Evolutionary conservation across 2,329 filamentous ascomycete species (phyloP).

Genomic region (Neoascochyta sp.): DNA sequence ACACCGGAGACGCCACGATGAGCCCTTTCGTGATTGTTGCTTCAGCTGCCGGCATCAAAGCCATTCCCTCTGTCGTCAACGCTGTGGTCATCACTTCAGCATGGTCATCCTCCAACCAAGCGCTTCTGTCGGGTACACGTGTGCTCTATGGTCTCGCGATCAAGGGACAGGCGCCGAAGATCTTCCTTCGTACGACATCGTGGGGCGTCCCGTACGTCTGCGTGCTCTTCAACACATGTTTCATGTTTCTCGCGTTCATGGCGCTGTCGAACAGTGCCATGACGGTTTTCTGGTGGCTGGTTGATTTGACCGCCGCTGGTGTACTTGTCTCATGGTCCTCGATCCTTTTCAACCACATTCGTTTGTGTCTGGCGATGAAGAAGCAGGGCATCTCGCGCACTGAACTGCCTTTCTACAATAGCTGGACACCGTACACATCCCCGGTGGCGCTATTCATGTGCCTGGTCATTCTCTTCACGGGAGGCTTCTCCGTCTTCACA

Average conservation of each 20-base stretch:
- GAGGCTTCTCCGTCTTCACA: constrained; percentile 57
- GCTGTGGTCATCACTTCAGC: constrained; percentile 69
- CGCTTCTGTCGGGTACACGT: constrained; percentile 51
- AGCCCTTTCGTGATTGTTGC: constrained; percentile 59
- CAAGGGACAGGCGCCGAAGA: constrained; percentile 49
- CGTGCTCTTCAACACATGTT: constrained; percentile 34
- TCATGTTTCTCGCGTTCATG: constrained; percentile 47
- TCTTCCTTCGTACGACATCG: constrained; percentile 46
- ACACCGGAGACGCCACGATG: constrained; percentile 26
- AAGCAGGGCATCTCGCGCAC: constrained; percentile 54
- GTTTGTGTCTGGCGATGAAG: constrained; percentile 45
- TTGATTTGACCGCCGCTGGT: constrained; percentile 60
- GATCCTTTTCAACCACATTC: constrained; percentile 54
- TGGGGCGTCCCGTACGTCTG: constrained; percentile 40
- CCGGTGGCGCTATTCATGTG: constrained; percentile 40
- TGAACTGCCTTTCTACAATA: constrained; percentile 26
- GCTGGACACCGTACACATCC: constrained; percentile 35
- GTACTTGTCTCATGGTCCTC: constrained; percentile 53
- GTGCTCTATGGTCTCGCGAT: constrained; percentile 47
- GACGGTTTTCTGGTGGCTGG: constrained; percentile 62
- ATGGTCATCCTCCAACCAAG: constrained; percentile 65
- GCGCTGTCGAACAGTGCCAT: constrained; percentile 43
- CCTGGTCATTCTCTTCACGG: constrained; percentile 61
- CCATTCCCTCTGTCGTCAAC: constrained; percentile 68
- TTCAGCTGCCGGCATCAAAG: constrained; percentile 61